A percentile compares a stretch with the other conserved stretches of the same genome.
Evolutionary conservation across 495 filamentous ascomycete genomes (phyloP).

Genomic region (Lophiotrema nucula): DNA sequence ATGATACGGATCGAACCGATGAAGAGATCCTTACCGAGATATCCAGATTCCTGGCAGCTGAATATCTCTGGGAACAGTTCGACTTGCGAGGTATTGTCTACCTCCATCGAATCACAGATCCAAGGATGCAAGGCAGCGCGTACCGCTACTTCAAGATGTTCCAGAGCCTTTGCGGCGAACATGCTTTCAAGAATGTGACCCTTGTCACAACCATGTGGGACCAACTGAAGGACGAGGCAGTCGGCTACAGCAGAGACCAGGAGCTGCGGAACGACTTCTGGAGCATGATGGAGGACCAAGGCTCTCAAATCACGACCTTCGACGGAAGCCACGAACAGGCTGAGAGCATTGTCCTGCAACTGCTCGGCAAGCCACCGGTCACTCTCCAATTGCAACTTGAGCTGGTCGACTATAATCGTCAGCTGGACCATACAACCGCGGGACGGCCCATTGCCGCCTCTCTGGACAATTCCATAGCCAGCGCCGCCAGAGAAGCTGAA

Average conservation of each 20-base stretch:
- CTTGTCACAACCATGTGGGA: slow-evolving; percentile 47
- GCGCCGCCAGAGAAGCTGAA: neutral
- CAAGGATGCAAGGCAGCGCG: slow-evolving; percentile 34
- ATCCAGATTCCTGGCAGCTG: slow-evolving; percentile 34
- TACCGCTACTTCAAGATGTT: slow-evolving; percentile 40
- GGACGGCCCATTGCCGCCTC: neutral
- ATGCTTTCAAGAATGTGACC: slow-evolving; percentile 37
- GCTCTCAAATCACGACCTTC: neutral
- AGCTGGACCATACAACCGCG: neutral
- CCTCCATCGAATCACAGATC: slow-evolving; percentile 45
- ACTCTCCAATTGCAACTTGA: neutral
- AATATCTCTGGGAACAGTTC: slow-evolving; percentile 31
- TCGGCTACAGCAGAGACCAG: neutral
- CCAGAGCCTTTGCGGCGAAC: slow-evolving; percentile 39
- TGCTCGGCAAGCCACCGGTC: neutral
- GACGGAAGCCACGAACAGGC: neutral
- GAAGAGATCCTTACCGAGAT: slow-evolving; percentile 37
- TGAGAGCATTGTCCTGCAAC: neutral
- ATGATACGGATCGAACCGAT: slow-evolving; percentile 10
- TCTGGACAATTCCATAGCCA: neutral
- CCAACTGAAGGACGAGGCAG: neutral
- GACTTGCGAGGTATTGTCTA: slow-evolving; percentile 45
- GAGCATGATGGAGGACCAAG: neutral
- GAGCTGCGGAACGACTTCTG: neutral
- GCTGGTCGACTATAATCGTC: neutral